Percentiles rank a stretch among this genome's conserved stretches.
phyloP scores from a whole-genome alignment of 371 early-diverging fungal genomes.

The Mortierella sp. region DNA sequence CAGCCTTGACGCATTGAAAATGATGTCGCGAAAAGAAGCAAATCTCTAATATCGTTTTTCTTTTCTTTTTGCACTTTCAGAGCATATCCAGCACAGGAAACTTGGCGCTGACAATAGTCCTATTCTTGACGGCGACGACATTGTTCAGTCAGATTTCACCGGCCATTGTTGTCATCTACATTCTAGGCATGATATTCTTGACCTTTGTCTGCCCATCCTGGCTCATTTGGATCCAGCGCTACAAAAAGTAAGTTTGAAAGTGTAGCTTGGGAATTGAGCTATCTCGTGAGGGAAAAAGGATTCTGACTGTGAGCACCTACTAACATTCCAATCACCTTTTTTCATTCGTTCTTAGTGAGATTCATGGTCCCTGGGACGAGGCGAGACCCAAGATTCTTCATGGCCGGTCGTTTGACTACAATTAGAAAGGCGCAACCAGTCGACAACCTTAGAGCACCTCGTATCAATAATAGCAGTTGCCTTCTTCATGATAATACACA shows the following conservation, averaged over 20 bases:
- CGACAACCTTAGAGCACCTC: not conserved
- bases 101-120: constrained; percentile 68
- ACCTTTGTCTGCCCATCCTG: constrained; percentile 92
- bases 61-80: constrained; percentile 37
- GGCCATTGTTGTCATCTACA: constrained; percentile 77
- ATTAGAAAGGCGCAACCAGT: constrained; percentile 17
- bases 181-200: constrained; percentile 78
- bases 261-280: not conserved
- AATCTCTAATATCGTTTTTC: not conserved
- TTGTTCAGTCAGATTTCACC: constrained; percentile 79
- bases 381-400: constrained; percentile 82
- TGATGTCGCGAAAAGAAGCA: no score
- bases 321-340: not conserved
- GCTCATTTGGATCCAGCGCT: constrained; percentile 92
- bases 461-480: not conserved
- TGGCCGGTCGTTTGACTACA: constrained; percentile 53
- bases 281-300: constrained; percentile 1
- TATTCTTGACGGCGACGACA: constrained; percentile 71
- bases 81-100: constrained; percentile 72
- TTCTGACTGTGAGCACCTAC: not conserved
- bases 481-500: not conserved
- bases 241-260: constrained; percentile 85
- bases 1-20: not conserved
- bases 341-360: constrained; percentile 73
- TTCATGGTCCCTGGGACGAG: constrained; percentile 98